These are phyloP conservation scores for Striga hermonthica DNA, from an alignment of 305 asterid species.

Conservation along the genomic window DNA sequence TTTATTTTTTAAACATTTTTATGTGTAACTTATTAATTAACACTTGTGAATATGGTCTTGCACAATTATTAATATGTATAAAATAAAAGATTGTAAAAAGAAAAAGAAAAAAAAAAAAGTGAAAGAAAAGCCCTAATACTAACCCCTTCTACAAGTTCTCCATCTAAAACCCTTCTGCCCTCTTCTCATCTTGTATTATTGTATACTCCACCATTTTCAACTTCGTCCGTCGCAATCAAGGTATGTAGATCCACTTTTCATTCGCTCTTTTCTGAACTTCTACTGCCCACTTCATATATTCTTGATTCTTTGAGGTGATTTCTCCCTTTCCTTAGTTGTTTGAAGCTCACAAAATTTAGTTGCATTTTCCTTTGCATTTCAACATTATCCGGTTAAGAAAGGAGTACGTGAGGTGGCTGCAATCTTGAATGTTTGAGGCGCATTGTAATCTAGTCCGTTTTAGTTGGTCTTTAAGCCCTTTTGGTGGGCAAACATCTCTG, in stretches of 20 bases:
- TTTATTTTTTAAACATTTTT: no score
- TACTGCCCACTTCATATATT: not conserved
- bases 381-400: not conserved
- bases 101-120: not conserved
- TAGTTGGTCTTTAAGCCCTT: not conserved
- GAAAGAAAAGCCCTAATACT: constrained; percentile 26
- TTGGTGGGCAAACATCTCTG: not conserved
- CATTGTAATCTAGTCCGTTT: not conserved
- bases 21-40: no score
- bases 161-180: constrained; percentile 33
- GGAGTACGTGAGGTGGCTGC: not conserved
- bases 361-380: constrained; percentile 3
- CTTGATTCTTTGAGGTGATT: not conserved
- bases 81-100: not conserved
- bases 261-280: not conserved
- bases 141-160: constrained; percentile 40
- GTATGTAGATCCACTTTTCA: constrained; percentile 28
- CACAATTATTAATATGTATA: no score
- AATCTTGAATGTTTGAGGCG: not conserved
- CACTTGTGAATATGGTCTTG: no score
- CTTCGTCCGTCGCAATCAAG: constrained; percentile 22
- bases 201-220: constrained; percentile 17
- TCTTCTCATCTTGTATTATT: constrained; percentile 15
- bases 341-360: not conserved
- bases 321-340: constrained; percentile 14